Evolutionary conservation across 441 rosid species (phyloP).

Genomic region (Aquilaria agallochum): DNA sequence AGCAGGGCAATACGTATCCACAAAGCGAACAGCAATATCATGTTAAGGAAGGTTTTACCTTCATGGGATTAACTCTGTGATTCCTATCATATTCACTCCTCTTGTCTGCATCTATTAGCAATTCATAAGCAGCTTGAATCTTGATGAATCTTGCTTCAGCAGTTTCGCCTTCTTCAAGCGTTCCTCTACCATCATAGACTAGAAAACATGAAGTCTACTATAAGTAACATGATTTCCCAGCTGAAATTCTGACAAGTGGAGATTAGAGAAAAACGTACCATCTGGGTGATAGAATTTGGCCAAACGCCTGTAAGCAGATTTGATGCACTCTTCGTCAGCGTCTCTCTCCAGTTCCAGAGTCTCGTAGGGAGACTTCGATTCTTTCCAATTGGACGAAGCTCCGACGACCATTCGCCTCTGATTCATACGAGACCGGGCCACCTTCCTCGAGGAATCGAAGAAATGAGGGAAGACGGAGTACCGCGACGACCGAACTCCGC

Average conservation of each 20-base stretch:
- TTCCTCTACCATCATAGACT: slow-evolving; percentile 95
- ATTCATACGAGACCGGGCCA: slow-evolving; percentile 32
- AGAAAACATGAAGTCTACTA: slow-evolving; percentile 6
- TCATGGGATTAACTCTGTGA: slow-evolving; percentile 86
- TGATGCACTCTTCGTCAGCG: slow-evolving; percentile 84
- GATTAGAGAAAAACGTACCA: slow-evolving; percentile 41
- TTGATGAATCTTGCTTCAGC: slow-evolving; percentile 96
- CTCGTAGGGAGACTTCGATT: slow-evolving; percentile 83
- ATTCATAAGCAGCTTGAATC: slow-evolving; percentile 97
- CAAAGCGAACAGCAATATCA: too few relatives aligned
- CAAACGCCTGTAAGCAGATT: slow-evolving; percentile 80
- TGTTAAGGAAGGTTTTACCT: slow-evolving; percentile 34
- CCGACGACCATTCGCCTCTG: slow-evolving; percentile 58
- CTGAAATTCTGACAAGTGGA: background rate
- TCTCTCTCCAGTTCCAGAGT: slow-evolving; percentile 85
- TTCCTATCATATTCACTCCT: slow-evolving; percentile 76
- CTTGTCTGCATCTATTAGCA: slow-evolving; percentile 78
- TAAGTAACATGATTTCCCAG: too few relatives aligned
- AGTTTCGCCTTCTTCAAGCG: slow-evolving; percentile 92
- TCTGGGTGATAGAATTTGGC: slow-evolving; percentile 97
- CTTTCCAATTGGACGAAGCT: slow-evolving; percentile 58
- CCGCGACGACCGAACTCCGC: slow-evolving; percentile 31
- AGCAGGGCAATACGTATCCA: too few relatives aligned
- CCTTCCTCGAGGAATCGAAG: slow-evolving; percentile 33
- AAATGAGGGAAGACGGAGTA: slow-evolving; percentile 36